phyloP scores from a whole-genome alignment of 2,329 filamentous ascomycete genomes.

The Penicillium sp. region DNA sequence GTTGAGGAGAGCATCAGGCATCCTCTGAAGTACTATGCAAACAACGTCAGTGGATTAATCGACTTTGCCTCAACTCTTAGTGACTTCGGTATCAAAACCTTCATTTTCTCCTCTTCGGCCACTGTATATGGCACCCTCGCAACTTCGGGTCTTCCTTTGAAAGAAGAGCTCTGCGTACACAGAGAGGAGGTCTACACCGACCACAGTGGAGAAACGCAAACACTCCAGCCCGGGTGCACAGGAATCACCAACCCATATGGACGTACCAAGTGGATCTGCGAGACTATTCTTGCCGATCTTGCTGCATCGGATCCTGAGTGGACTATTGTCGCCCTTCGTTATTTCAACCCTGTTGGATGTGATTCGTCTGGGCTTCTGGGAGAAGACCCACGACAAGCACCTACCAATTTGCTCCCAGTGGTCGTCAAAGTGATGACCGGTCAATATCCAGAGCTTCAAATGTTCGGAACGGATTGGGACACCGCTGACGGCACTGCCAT shows the following conservation, averaged over 20 bases:
- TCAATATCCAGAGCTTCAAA: constrained; percentile 56
- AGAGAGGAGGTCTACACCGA: constrained; percentile 52
- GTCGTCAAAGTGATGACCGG: constrained; percentile 65
- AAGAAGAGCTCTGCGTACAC: constrained; percentile 62
- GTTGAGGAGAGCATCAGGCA: constrained; percentile 65
- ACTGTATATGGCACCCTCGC: constrained; percentile 66
- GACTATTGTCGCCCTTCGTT: constrained; percentile 66
- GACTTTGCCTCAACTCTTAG: constrained; percentile 62
- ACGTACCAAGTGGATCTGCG: constrained; percentile 69
- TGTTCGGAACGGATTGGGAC: constrained; percentile 68
- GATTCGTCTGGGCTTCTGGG: constrained; percentile 66
- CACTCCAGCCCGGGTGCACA: constrained; percentile 53
- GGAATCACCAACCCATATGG: constrained; percentile 69
- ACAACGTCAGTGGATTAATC: constrained; percentile 68
- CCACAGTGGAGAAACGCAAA: constrained; percentile 48
- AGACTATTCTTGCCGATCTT: constrained; percentile 66
- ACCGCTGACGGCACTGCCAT: constrained; percentile 68
- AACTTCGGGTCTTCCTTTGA: constrained; percentile 55
- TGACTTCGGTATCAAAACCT: constrained; percentile 64
- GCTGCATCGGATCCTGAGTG: constrained; percentile 63
- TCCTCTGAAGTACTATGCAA: constrained; percentile 67
- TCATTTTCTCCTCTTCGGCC: constrained; percentile 70
- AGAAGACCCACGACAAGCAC: constrained; percentile 64
- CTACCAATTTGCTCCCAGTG: constrained; percentile 68
- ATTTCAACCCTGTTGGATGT: constrained; percentile 71